Percentiles rank a stretch among this genome's conserved stretches.
These are phyloP conservation scores for Penicillium hesseltinei DNA, from an alignment of 2,329 filamentous ascomycete genomes.

Conservation along the genomic window DNA sequence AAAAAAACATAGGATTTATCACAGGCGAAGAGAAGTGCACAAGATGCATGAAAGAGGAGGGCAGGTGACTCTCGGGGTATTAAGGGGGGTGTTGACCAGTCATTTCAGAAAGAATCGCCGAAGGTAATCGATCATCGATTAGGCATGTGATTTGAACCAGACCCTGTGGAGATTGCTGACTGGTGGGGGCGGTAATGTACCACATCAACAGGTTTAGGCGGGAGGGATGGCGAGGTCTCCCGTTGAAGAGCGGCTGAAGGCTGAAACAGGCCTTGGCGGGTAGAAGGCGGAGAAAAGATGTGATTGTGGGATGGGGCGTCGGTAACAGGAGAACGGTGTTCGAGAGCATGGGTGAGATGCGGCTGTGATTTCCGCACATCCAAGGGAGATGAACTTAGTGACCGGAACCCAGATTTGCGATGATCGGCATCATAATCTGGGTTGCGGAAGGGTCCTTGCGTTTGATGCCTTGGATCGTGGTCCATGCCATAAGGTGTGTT, in stretches of 20 bases:
- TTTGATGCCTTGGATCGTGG: conserved; percentile 28
- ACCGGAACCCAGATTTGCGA: conserved; percentile 35
- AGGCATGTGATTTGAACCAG: conserved; percentile 34
- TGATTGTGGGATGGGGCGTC: conserved; percentile 25
- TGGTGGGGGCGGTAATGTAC: conserved; percentile 32
- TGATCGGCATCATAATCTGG: conserved; percentile 36
- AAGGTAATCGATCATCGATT: conserved; percentile 26
- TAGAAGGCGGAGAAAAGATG: conserved; percentile 35
- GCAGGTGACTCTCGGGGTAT: conserved; percentile 1
- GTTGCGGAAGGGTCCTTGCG: conserved; percentile 27
- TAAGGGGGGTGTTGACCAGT: conserved; percentile 1
- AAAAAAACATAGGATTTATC: conserved; percentile 17
- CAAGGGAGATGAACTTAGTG: conserved; percentile 39
- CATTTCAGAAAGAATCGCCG: background rate
- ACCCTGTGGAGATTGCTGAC: conserved; percentile 28
- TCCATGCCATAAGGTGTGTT: conserved; percentile 46
- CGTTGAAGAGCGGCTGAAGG: conserved; percentile 27
- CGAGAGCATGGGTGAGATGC: conserved; percentile 24
- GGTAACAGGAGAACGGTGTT: conserved; percentile 28
- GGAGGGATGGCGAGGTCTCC: conserved; percentile 33
- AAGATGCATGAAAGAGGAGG: conserved; percentile 5
- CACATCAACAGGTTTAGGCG: conserved; percentile 31
- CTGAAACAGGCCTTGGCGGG: conserved; percentile 38
- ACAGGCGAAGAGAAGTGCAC: conserved; percentile 10
- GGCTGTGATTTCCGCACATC: conserved; percentile 41